phyloP scores from a whole-genome alignment of 305 asterid genomes.

The Solanum aculeatissimum region DNA sequence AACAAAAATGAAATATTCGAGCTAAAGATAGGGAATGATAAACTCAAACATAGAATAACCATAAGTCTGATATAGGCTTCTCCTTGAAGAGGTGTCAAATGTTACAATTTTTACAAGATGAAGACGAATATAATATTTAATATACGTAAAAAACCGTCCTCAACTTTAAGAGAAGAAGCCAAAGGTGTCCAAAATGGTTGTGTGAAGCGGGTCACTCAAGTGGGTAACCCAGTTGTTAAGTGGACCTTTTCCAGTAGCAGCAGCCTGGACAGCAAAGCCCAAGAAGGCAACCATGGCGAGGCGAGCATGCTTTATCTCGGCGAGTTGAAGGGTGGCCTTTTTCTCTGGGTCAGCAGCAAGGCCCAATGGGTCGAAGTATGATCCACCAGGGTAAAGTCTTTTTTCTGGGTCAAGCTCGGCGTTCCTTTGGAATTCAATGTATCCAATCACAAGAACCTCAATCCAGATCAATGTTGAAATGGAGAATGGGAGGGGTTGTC shows the following conservation, averaged over 20 bases:
- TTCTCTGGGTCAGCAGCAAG: slow-evolving; percentile 91
- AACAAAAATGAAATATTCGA: neutral
- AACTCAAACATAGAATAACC: neutral
- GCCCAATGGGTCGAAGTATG: slow-evolving; percentile 83
- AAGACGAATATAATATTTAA: neutral
- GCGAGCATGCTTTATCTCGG: slow-evolving; percentile 98
- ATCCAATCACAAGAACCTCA: slow-evolving; percentile 74
- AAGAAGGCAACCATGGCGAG: slow-evolving; percentile 91
- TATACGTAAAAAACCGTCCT: neutral
- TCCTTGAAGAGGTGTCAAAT: neutral
- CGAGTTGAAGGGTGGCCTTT: slow-evolving; percentile 72
- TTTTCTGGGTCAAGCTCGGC: slow-evolving; percentile 93
- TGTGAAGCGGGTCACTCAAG: slow-evolving; percentile 98
- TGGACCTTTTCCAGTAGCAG: slow-evolving; percentile 97
- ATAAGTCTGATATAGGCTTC: slow-evolving; percentile 4
- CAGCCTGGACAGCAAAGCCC: slow-evolving; percentile 94
- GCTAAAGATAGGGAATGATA: neutral
- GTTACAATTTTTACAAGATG: slow-evolving; percentile 23
- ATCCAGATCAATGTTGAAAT: slow-evolving; percentile 79
- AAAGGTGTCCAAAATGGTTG: slow-evolving; percentile 84
- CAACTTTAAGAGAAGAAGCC: slow-evolving; percentile 44
- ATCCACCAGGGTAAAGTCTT: slow-evolving; percentile 92
- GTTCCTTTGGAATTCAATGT: slow-evolving; percentile 93
- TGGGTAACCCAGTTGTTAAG: slow-evolving; percentile 99
- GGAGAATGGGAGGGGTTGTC: slow-evolving; percentile 90